Evolutionary conservation across 768 basidiomycete species (phyloP), one percentile per base, ranked within the genome.

Genomic region (Tricholoma sp.): DNA sequence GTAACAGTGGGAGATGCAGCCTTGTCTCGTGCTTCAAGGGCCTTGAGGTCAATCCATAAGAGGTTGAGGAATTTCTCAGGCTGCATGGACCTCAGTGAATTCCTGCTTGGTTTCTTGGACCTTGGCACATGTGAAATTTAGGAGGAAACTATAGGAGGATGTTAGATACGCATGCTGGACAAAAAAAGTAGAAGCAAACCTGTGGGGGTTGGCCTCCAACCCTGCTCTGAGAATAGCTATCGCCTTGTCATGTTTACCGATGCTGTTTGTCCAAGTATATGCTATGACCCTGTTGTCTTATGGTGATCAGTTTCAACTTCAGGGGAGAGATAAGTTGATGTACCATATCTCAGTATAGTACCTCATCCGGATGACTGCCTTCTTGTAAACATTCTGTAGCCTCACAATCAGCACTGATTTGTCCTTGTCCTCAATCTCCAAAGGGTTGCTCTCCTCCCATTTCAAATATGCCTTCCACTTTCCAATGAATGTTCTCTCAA

Each of bases 341-440:
- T 15, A 60, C 97, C 96, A 98, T 55, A 98, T 86, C 71, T 99
- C 97, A 3, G 91, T 86, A 69, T 89, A 97, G 72, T 91, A 98
- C 42, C 96, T 79, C 91, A 98, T 91, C 56, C 91, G 83, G 50
- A 91, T 86, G 50, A 97, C 76, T 9, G 94, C 94, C 71, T 96
- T 94, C 60, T 88, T 80, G 68, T 97, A 93, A 17, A 91, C 90
- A 45, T 86, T 84, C 64, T 86, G 84, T 10, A 98, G 77, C 24
- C 97, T 80, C 5, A 76, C 78, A 49, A 86, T 77, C 37, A 97
- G 70, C 7, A 80, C 79, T 1, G 76, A 71, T 58, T 81, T 79
- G 62, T 96, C 93, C 65, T 84, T 87, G 50, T 91, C 89, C 60
- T 95, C 93, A 39, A 98, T 83, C 70, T 94, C 92, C 52, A 98